phyloP scores from a whole-genome alignment of 2,329 filamentous ascomycete species.

The Epicoccum sorghinum region DNA sequence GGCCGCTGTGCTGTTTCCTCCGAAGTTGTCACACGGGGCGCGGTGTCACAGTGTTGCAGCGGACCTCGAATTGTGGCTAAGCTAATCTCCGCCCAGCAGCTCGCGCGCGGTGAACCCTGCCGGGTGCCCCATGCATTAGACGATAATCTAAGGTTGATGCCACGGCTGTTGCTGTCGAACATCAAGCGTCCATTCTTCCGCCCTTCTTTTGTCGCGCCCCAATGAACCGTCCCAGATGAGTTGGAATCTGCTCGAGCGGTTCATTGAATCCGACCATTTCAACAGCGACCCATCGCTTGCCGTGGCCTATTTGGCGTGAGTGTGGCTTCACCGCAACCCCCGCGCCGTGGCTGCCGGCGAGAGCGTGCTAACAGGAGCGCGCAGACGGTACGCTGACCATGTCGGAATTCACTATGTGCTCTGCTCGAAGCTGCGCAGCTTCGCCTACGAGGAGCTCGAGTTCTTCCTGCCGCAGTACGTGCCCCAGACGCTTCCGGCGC shows the following conservation, averaged over 20 bases:
- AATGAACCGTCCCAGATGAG: slow-evolving; percentile 56
- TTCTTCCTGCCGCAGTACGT: slow-evolving; percentile 77
- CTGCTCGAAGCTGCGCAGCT: slow-evolving; percentile 86
- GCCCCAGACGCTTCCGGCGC: slow-evolving; percentile 12
- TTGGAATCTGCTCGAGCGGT: slow-evolving; percentile 87
- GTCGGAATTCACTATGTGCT: slow-evolving; percentile 89
- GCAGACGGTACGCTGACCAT: slow-evolving; percentile 84
- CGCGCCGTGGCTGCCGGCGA: slow-evolving; percentile 12
- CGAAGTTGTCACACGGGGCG: not conserved
- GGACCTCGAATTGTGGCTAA: not conserved
- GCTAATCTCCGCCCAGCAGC: slow-evolving; percentile 8
- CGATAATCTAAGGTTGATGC: slow-evolving; percentile 4
- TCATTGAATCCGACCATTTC: slow-evolving; percentile 93
- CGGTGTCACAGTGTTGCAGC: not conserved
- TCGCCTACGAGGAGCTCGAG: slow-evolving; percentile 89
- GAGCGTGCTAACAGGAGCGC: slow-evolving; percentile 18
- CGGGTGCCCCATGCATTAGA: slow-evolving; percentile 8
- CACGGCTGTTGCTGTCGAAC: slow-evolving; percentile 5
- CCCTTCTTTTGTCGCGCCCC: slow-evolving; percentile 26
- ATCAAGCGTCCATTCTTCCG: slow-evolving; percentile 4
- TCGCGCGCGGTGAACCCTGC: slow-evolving; percentile 13
- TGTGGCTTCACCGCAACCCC: slow-evolving; percentile 30
- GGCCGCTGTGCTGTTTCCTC: not conserved
- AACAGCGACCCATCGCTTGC: slow-evolving; percentile 88
- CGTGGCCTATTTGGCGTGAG: slow-evolving; percentile 87